Evolutionary conservation across 2,329 filamentous ascomycete genomes (phyloP).

Genomic region (Albifimbria verrucaria): DNA sequence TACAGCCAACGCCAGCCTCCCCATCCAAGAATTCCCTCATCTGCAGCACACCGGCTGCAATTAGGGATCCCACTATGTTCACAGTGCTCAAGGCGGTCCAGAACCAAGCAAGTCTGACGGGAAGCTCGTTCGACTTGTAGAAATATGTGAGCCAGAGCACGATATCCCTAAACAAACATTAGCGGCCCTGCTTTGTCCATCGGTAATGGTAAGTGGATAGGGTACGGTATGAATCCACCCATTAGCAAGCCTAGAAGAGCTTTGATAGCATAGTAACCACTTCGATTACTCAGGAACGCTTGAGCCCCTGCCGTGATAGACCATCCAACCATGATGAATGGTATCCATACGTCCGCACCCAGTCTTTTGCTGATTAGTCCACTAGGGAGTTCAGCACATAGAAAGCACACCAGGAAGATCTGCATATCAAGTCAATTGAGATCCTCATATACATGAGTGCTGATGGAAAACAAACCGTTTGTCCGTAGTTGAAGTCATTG

Average conservation of each 20-base stretch:
- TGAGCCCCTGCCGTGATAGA: slow-evolving; percentile 36
- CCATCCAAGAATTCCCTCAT: slow-evolving; percentile 33
- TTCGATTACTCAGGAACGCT: slow-evolving; percentile 30
- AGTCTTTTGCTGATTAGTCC: slow-evolving; percentile 48
- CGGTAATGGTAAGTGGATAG: slow-evolving; percentile 1
- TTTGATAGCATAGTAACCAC: slow-evolving; percentile 38
- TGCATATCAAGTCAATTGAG: slow-evolving; percentile 12
- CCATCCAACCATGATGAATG: slow-evolving; percentile 37
- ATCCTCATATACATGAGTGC: neutral
- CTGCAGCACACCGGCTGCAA: slow-evolving; percentile 37
- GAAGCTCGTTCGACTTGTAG: slow-evolving; percentile 69
- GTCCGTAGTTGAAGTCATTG: slow-evolving; percentile 43
- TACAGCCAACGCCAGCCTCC: slow-evolving; percentile 37
- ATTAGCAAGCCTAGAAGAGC: slow-evolving; percentile 43
- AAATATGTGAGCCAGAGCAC: slow-evolving; percentile 72
- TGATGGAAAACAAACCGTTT: slow-evolving; percentile 21
- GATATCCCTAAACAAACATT: slow-evolving; percentile 30
- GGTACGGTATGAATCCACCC: slow-evolving; percentile 48
- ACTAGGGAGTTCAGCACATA: slow-evolving; percentile 46
- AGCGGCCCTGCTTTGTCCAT: no score
- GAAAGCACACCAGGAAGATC: slow-evolving; percentile 42
- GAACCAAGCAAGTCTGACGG: slow-evolving; percentile 63
- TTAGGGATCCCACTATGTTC: slow-evolving; percentile 49
- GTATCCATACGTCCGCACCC: slow-evolving; percentile 45
- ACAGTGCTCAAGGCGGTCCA: slow-evolving; percentile 64